A percentile compares a stretch with the other conserved stretches of the same genome.
Evolutionary conservation across 139 green algal species (phyloP).

Genomic region (Raphidocelis subcapitata): DNA sequence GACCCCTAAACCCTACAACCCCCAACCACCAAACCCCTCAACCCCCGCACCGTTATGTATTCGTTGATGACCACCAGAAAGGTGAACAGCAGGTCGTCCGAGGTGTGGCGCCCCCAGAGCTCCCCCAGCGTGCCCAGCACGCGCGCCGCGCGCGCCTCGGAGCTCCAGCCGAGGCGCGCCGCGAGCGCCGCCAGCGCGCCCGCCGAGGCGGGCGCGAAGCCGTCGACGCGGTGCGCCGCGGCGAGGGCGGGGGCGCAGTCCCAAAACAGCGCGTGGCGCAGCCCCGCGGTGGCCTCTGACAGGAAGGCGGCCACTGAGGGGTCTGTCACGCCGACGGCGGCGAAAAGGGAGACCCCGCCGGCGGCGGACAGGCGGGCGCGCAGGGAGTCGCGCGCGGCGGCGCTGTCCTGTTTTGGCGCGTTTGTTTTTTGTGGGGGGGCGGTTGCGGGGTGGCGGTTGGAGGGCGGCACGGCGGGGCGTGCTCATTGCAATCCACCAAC

Average conservation of each 20-base stretch:
- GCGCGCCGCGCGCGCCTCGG: conserved; percentile 13
- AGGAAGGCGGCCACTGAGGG: background rate
- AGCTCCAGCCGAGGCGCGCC: background rate
- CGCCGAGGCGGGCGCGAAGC: conserved; percentile 19
- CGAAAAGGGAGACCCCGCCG: background rate
- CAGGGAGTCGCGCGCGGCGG: too few species aligned
- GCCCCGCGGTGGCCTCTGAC: background rate
- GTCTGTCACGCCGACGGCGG: conserved; percentile 7
- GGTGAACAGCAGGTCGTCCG: conserved; percentile 78
- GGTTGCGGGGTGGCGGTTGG: too few species aligned
- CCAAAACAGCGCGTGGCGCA: conserved; percentile 22
- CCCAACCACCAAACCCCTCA: too few species aligned
- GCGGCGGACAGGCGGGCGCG: too few species aligned
- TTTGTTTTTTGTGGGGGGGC: too few species aligned
- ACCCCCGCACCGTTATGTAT: conserved; percentile 53
- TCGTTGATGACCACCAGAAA: conserved; percentile 76
- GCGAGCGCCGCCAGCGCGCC: conserved; percentile 13
- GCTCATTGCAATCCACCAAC: too few species aligned
- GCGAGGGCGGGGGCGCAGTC: background rate
- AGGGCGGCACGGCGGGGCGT: too few species aligned
- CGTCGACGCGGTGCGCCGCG: conserved; percentile 16
- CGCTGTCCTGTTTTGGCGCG: too few species aligned
- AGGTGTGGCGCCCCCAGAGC: conserved; percentile 49
- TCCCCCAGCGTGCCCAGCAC: conserved; percentile 35
- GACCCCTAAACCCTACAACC: too few species aligned